Conservation (phyloP, 2,329 filamentous ascomycete species). For the Emericellopsis cladophorae region DNA sequence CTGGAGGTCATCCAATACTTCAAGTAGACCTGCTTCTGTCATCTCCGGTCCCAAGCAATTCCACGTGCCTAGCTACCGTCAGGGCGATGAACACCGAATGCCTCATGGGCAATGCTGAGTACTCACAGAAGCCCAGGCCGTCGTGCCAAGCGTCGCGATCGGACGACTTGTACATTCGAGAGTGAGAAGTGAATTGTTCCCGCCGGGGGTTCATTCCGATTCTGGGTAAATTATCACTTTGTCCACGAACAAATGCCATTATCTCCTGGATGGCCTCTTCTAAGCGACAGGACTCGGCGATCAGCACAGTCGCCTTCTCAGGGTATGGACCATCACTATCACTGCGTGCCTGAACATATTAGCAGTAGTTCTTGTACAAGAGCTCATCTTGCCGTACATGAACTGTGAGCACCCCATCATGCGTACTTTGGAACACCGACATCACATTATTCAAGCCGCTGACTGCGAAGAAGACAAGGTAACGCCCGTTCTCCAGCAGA, state of each 20-base stretch:
- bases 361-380: slow-evolving; percentile 1
- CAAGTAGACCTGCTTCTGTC: slow-evolving; percentile 66
- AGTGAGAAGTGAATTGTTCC: slow-evolving; percentile 43
- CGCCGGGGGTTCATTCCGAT: slow-evolving; percentile 28
- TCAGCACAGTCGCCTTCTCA: slow-evolving; percentile 49
- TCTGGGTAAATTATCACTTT: slow-evolving; percentile 17
- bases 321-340: slow-evolving; percentile 39
- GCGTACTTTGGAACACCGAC: slow-evolving; percentile 54
- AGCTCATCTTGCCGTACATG: slow-evolving; percentile 33
- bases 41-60: slow-evolving; percentile 79
- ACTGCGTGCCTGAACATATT: slow-evolving; percentile 41
- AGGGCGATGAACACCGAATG: background rate
- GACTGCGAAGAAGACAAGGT: slow-evolving; percentile 66
- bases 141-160: slow-evolving; percentile 76
- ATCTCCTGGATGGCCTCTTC: slow-evolving; percentile 67
- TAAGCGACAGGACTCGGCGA: slow-evolving; percentile 59
- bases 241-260: slow-evolving; percentile 68
- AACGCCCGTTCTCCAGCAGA: slow-evolving; percentile 55
- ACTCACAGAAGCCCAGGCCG: slow-evolving; percentile 73
- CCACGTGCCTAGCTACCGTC: slow-evolving; percentile 57
- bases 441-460: slow-evolving; percentile 62
- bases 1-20: slow-evolving; percentile 60
- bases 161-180: slow-evolving; percentile 14
- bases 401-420: slow-evolving; percentile 53
- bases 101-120: background rate